phyloP scores from a whole-genome alignment of 257 asterid species.

The Solanum sejunctum region DNA sequence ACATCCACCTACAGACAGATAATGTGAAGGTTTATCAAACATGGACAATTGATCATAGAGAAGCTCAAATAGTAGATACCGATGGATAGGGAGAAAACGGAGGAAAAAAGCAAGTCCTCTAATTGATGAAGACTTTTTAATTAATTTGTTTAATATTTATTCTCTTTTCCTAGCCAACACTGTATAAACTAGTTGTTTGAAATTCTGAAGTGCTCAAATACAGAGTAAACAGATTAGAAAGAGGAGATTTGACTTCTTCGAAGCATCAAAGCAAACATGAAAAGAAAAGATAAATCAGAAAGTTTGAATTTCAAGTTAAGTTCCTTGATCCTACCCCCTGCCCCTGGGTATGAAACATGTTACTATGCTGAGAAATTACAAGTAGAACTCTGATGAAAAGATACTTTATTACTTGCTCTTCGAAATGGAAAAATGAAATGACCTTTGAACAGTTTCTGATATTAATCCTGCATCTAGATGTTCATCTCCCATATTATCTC shows the following conservation, averaged over 20 bases:
- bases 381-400: neutral
- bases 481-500: neutral
- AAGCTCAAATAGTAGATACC: neutral
- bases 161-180: neutral
- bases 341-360: neutral
- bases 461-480: neutral
- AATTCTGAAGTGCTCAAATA: neutral
- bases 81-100: neutral
- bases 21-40: neutral
- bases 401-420: neutral
- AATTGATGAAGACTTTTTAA: neutral
- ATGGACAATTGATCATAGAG: neutral
- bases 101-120: neutral
- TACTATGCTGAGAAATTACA: neutral
- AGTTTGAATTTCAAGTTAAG: neutral
- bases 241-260: neutral
- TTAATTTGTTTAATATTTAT: neutral
- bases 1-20: slow-evolving; percentile 64
- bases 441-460: neutral
- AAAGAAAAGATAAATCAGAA: neutral
- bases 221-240: neutral
- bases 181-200: neutral
- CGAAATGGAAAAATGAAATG: neutral
- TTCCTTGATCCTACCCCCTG: neutral
- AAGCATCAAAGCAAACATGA: neutral